Base-by-base conservation (phyloP, 257 asterid genomes). In the Linaria vulgaris region DNA sequence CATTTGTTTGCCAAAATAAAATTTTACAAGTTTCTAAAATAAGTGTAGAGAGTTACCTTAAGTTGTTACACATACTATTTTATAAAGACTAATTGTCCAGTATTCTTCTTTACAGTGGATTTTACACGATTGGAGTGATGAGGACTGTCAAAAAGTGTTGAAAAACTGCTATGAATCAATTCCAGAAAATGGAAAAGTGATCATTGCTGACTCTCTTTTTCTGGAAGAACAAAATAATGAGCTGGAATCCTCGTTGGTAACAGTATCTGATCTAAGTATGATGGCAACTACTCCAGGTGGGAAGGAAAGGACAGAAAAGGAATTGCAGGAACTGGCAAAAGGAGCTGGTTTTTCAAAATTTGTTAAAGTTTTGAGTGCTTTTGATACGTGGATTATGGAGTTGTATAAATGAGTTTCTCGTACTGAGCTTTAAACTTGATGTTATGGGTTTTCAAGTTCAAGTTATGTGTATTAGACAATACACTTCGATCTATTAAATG, bases 41-140 rank as follows among this genome's bases (percentile, higher is more conserved):
- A n/a, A n/a, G n/a, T n/a, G n/a, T n/a, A n/a, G n/a, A n/a, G 15
- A n/a, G n/a, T n/a, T n/a, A n/a, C n/a, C n/a, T n/a, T n/a, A n/a
- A n/a, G n/a, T n/a, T n/a, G n/a, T n/a, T n/a, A n/a, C n/a, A n/a
- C n/a, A n/a, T n/a, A n/a, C n/a, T n/a, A n/a, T 27, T 27, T 27
- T 6, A 6, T 2, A 27, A 27, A 27, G 34, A 27, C 6, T 27
- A 27, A 27, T 27, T 3, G 34, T 27, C 34, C 34, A 6, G 4
- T 27, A 27, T 27, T 3, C 0, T 46, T 25, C 12, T 0, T 0
- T 63, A 56, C 44, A 80, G 88, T 86, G 88, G 87, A 78, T 86
- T 43, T 80, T 84, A 12, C 89, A 80, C 5, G 81, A 84, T 24
- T 83, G 89, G 95, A 80, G 88, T 15, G 84, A 82, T 2, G 77